phyloP scores from a whole-genome alignment of 441 rosid species.

The Jatropha multifida region DNA sequence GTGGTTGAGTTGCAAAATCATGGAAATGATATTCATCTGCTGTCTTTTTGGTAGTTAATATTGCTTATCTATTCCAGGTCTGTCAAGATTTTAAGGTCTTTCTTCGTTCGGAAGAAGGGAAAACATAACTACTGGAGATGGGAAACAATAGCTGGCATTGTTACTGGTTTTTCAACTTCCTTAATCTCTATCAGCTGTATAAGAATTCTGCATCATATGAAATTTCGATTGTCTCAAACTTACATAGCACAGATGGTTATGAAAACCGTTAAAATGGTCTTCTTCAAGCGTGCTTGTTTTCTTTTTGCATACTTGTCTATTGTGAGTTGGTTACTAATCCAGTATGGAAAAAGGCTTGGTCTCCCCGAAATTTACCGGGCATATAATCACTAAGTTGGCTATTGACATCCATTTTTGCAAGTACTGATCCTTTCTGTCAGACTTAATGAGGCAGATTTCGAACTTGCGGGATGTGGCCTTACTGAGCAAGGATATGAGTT shows the following conservation, averaged over 20 bases:
- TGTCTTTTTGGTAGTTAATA: background rate
- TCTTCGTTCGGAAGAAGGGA: constrained; percentile 32
- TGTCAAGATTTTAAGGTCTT: constrained; percentile 36
- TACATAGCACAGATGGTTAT: constrained; percentile 23
- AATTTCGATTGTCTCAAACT: constrained; percentile 36
- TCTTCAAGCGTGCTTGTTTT: constrained; percentile 57
- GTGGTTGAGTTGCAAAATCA: background rate
- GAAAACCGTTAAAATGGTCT: constrained; percentile 15
- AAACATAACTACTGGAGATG: constrained; percentile 44
- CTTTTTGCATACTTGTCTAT: constrained; percentile 52
- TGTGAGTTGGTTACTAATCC: constrained; percentile 57
- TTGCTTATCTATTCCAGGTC: constrained; percentile 34
- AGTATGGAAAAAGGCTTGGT: constrained; percentile 50
- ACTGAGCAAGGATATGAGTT: background rate
- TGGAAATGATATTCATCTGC: background rate
- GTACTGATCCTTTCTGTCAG: constrained; percentile 13
- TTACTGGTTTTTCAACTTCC: constrained; percentile 61
- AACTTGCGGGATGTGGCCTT: background rate
- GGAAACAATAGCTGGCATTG: constrained; percentile 54
- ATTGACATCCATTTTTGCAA: background rate
- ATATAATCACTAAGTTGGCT: constrained; percentile 23
- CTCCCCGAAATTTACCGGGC: constrained; percentile 32
- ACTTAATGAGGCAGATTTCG: constrained; percentile 11
- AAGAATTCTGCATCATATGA: constrained; percentile 39
- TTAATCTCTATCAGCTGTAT: constrained; percentile 45